phyloP scores from a whole-genome alignment of 208 protist genomes.

The Crithidia brevicula region DNA sequence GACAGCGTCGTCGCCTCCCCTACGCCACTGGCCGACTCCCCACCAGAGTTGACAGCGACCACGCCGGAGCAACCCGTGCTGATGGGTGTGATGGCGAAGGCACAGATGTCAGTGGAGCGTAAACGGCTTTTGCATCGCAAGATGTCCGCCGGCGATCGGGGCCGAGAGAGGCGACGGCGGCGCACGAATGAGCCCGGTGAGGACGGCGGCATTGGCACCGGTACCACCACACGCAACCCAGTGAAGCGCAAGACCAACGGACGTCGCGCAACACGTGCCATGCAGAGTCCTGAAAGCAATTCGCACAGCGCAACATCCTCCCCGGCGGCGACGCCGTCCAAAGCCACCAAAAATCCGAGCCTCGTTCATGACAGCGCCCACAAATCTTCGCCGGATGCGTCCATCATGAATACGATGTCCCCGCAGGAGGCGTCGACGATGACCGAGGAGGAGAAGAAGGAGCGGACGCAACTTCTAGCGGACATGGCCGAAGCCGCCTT shows the following conservation, averaged over 20 bases:
- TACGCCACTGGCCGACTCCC: not conserved
- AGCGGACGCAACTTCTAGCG: slow-evolving; percentile 1
- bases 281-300: not conserved
- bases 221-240: not conserved
- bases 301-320: not conserved
- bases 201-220: not conserved
- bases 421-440: slow-evolving; percentile 4
- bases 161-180: not conserved
- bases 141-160: not conserved
- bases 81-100: not conserved
- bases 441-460: not conserved
- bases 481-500: slow-evolving; percentile 18
- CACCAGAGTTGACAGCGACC: not conserved
- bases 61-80: slow-evolving; percentile 11
- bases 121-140: not conserved
- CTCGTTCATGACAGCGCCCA: not conserved
- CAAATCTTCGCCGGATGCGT: slow-evolving; percentile 1
- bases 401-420: slow-evolving; percentile 18
- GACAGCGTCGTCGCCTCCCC: too few relatives aligned
- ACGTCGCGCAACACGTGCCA: not conserved
- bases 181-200: not conserved
- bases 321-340: not conserved
- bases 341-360: not conserved
- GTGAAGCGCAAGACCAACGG: not conserved
- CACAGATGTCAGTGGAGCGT: not conserved